Evolutionary conservation across 2,329 filamentous ascomycete species (phyloP).

Genomic region (Clonostachys sp.): DNA sequence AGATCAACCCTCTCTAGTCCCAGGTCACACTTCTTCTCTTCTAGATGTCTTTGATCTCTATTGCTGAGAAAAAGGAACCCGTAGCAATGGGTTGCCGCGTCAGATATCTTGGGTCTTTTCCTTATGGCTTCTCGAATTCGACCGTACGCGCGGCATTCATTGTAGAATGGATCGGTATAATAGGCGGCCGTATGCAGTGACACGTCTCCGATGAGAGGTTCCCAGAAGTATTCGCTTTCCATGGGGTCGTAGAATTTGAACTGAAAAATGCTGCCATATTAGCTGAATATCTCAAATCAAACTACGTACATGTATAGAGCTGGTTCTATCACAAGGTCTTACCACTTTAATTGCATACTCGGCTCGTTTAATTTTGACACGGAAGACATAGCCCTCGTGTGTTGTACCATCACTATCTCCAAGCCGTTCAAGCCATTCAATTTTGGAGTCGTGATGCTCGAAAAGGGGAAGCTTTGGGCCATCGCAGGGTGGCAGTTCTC

Average conservation of each 20-base stretch:
- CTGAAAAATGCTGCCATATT: background rate
- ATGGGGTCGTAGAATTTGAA: background rate
- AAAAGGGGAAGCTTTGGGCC: background rate
- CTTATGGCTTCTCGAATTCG: constrained; percentile 4
- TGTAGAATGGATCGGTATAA: constrained; percentile 13
- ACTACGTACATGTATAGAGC: background rate
- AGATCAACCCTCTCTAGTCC: background rate
- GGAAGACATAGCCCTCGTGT: background rate
- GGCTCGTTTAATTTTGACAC: background rate
- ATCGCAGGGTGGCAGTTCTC: background rate
- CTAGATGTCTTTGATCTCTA: background rate
- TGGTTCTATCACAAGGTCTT: background rate
- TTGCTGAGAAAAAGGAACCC: background rate
- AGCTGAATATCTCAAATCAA: background rate
- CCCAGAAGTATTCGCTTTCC: background rate
- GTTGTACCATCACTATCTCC: background rate
- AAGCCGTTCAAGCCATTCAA: background rate
- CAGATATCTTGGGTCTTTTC: background rate
- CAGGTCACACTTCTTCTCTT: background rate
- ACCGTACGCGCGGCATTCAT: constrained; percentile 12
- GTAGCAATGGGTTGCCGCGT: background rate
- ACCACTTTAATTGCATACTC: background rate
- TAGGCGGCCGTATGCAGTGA: constrained; percentile 6
- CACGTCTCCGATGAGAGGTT: background rate
- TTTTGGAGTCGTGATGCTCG: background rate